Base-by-base conservation (phyloP, 106 monocot genomes). In the Dendrobium nobile region DNA sequence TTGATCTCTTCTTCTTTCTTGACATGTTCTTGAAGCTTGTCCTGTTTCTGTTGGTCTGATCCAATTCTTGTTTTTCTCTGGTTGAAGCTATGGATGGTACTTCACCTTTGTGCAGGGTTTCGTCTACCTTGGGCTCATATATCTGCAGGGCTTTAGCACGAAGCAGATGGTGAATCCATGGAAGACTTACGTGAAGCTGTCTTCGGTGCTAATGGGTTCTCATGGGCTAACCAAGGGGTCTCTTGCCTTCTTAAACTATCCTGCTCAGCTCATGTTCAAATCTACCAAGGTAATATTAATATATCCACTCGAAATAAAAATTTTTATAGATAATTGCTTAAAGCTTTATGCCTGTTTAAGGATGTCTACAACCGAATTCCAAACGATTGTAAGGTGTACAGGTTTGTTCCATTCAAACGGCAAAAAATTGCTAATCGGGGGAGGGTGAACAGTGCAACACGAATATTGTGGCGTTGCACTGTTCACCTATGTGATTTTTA, bases 221-320 rank as follows among this genome's bases (percentile, higher is more conserved):
- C 86, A 92, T 61, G 97, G 97, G 73, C 91, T 94, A 75, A 98
- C 94, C 2, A 98, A 98, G 77, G 92, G 94, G 2, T 94, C 97
- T 8, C 85, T 98, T 64, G 94, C 97, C 9, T 98, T 98, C 80
- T 89, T 98, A 10, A 98, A 98, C 47, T 98, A 98, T 77, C 97
- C 94, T 8, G 97, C 97, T 0, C 97, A 98, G 84, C 85, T 98
- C 64, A 98, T 94, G 94, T 94, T 98, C 87, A 98, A 98, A 79
- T 98, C 97, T 54, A 98, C 94, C 15, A 94, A 94, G 92, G 97
- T 96, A 17, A 19, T 37, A 37, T 37, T 37, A 37, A 37, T 37
- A 3, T 37, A 37, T 37, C 37, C 37, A 37, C 37, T 37, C 0
- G 37, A 37, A 37, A 37, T 37, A 0, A 37, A 37, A 37, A 2